phyloP scores from a whole-genome alignment of 2,329 filamentous ascomycete species.

The Fusarium oxysporum region DNA sequence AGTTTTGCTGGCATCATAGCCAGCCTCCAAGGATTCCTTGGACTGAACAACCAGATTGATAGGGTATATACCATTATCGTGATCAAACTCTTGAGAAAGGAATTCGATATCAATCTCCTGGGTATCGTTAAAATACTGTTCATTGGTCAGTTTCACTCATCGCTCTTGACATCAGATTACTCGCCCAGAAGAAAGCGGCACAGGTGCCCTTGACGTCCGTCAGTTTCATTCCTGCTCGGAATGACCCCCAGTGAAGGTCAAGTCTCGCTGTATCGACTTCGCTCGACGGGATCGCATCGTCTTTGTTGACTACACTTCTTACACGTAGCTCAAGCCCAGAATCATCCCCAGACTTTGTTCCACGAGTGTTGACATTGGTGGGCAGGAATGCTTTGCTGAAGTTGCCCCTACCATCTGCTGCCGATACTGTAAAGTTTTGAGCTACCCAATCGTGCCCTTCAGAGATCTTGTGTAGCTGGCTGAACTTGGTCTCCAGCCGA shows the following conservation, averaged over 20 bases:
- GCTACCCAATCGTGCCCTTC: slow-evolving; percentile 70
- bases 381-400: slow-evolving; percentile 73
- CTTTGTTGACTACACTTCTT: slow-evolving; percentile 56
- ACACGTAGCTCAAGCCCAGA: slow-evolving; percentile 70
- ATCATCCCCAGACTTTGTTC: slow-evolving; percentile 29
- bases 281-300: slow-evolving; percentile 66
- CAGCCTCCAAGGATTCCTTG: slow-evolving; percentile 64
- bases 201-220: slow-evolving; percentile 74
- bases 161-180: slow-evolving; percentile 29
- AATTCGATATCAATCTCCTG: slow-evolving; percentile 88
- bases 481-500: slow-evolving; percentile 77
- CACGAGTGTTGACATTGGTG: slow-evolving; percentile 65
- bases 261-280: slow-evolving; percentile 71
- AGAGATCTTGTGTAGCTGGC: slow-evolving; percentile 62
- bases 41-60: slow-evolving; percentile 84
- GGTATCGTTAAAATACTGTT: slow-evolving; percentile 79
- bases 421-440: slow-evolving; percentile 74
- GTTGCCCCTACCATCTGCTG: slow-evolving; percentile 67
- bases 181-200: slow-evolving; percentile 83
- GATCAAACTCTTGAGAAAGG: slow-evolving; percentile 73
- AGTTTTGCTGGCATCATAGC: slow-evolving; percentile 72
- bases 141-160: neutral
- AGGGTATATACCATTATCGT: slow-evolving; percentile 62
- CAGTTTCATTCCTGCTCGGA: slow-evolving; percentile 74
- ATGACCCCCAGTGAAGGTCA: slow-evolving; percentile 78